Base-by-base conservation (phyloP, 768 basidiomycete genomes). In the Harrya chromipes region DNA sequence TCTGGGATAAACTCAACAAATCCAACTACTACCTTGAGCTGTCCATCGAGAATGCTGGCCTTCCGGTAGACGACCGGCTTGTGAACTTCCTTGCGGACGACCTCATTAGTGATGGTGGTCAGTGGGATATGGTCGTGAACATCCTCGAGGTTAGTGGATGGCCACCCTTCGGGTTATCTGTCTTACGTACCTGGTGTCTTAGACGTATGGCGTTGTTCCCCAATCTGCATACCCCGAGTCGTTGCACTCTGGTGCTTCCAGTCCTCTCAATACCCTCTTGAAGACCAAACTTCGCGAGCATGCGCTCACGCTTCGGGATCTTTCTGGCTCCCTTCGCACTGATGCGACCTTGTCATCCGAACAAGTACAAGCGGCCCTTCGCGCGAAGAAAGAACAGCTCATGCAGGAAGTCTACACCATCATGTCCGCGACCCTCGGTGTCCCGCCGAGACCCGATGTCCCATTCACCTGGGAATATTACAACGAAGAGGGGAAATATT, bases 1-100 rank as follows among this genome's bases (percentile, higher is more conserved):
- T 97, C 79, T 95, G 87, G 78, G 94, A 98, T 71, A 94, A 94
- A 70, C 81, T 97, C 43, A 92, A 94, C 76, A 91, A 97, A 67
- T 71, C 78, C 38, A 87, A 87, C 68, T 94, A 90, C 71, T 95
- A 87, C 69, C 84, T 97, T 16, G 94, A 97, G 69, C 77, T 87
- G 35, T 81, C 87, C 41, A 89, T 97, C 57, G 76, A 95, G 68
- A 79, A 87, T 47, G 84, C 84, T 1, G 83, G 90, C 55, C 77
- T 83, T 35, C 85, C 90, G 1, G 70, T 94, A 43, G 90, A 95
- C 46, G 84, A 90, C 61, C 82, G 94, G 8, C 76, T 94, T n/a
- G 74, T 97, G 46, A 79, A 74, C 44, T 84, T 85, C 72, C 79
- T 97, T 40, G 78, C 87, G 9, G 62, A 69, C 7, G 87, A 86